Evolutionary conservation across 345 rosid species (phyloP).

Genomic region (Eucalyptus shirleyi): DNA sequence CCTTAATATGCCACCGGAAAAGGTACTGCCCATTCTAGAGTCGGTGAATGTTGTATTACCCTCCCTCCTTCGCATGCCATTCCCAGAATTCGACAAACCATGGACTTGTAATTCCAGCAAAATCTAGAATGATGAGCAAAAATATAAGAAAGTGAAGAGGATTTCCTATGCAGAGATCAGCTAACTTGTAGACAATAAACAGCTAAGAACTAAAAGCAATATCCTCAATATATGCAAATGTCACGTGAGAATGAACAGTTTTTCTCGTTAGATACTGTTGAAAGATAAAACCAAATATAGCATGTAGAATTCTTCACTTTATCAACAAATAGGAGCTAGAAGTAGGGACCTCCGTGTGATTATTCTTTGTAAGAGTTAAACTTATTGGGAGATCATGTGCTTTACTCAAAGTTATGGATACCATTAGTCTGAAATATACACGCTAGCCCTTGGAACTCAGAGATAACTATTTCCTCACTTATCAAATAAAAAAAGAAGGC

Average conservation of each 20-base stretch:
- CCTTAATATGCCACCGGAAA: slow-evolving; percentile 4
- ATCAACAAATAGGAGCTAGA: not conserved
- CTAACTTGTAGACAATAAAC: not conserved
- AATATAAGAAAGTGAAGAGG: not conserved
- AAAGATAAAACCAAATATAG: not conserved
- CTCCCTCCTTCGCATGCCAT: slow-evolving; percentile 10
- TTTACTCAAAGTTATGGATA: not conserved
- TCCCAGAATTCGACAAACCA: slow-evolving; percentile 32
- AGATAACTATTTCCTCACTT: not conserved
- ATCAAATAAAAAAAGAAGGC: not conserved
- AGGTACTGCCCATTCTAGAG: not conserved
- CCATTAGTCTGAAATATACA: not conserved
- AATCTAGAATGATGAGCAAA: slow-evolving; percentile 8
- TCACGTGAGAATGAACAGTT: not conserved
- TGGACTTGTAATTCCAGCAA: slow-evolving; percentile 48
- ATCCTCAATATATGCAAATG: not conserved
- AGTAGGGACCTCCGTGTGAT: not conserved
- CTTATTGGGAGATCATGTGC: not conserved
- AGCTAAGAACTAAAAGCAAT: not conserved
- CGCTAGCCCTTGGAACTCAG: not conserved
- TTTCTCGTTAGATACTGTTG: not conserved
- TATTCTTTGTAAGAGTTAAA: not conserved
- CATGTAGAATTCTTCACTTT: not conserved
- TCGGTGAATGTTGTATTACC: slow-evolving; percentile 1
- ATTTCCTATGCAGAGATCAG: not conserved